Base-by-base conservation (phyloP, 352 stramenopile species). In the Phytopythium ostracodes region DNA sequence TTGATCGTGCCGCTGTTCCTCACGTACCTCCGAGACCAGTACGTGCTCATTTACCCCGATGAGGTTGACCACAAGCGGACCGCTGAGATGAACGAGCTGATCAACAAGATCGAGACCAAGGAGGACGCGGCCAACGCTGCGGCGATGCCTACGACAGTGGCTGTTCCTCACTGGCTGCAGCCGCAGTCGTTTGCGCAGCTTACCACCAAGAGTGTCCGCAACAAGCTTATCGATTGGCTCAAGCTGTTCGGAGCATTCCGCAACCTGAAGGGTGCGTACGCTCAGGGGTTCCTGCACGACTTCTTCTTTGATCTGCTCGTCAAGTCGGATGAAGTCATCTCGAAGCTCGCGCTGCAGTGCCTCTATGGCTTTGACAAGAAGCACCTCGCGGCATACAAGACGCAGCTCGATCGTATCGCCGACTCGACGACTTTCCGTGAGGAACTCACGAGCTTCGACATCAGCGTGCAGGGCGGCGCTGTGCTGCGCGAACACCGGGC, bases 271-370 rank as follows among this genome's bases (percentile, higher is more conserved):
- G 87, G 88, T 18, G 88, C 88, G 33, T 97, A 82, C 64, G 84
- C 84, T 10, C 75, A 96, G 38, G 42, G 66, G 2, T 60, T 96
- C 14, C 76, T 97, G 24, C 88, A 94, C 64, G 70, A 74, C 27
- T 70, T 96, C 22, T 96, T 96, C 70, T 91, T 92, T 22, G 85
- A 94, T n/a, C 68, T 96, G 60, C 67, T 97, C 50, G 89, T 96
- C 72, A 96, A 96, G 64, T 84, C 91, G 8, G 91, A 97, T 57
- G 87, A 94, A 47, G 67, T 86, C 24, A 64, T 97, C 24, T 95
- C 88, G 2, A 92, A 94, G 62, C 65, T 96, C 10, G 88, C 88
- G 24, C 75, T 97, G 22, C 76, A 92, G 59, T 97, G 89, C 62
- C 64, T 97, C 24, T 94, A 89, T 42, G 77, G 81, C 20, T 97